Conservation (phyloP, 192 early-diverging fungal genomes). For the Coemansia sp. region DNA sequence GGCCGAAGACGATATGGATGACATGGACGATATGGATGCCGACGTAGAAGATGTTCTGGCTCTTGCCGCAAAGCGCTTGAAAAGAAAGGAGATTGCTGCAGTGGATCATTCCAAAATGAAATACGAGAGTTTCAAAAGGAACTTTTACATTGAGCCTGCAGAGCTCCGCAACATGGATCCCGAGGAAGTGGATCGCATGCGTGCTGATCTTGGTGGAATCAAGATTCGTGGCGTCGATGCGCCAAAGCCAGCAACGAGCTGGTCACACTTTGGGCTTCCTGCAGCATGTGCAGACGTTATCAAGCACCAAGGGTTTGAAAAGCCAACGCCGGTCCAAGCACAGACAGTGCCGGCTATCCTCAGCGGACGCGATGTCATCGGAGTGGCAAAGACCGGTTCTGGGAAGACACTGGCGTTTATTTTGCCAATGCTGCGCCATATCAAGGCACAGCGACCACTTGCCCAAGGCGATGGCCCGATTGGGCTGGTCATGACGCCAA, state of each 20-base stretch:
- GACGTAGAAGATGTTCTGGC: constrained; percentile 75
- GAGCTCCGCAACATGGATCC: constrained; percentile 79
- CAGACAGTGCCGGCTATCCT: constrained; percentile 96
- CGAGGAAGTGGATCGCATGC: constrained; percentile 81
- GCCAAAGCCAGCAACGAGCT: constrained; percentile 91
- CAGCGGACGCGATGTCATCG: constrained; percentile 93
- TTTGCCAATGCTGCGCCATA: constrained; percentile 92
- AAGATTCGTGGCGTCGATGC: constrained; percentile 88
- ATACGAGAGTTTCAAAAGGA: constrained; percentile 86
- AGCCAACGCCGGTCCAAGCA: constrained; percentile 86
- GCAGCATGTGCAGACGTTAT: constrained; percentile 60
- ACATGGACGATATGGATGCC: constrained; percentile 34
- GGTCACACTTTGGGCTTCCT: constrained; percentile 96
- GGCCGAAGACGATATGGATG: constrained; percentile 53
- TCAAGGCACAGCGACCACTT: constrained; percentile 83
- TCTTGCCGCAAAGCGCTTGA: constrained; percentile 79
- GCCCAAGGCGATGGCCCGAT: constrained; percentile 81
- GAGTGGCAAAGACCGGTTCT: constrained; percentile 91
- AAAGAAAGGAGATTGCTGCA: constrained; percentile 85
- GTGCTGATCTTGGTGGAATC: constrained; percentile 86
- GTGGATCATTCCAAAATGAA: constrained; percentile 84
- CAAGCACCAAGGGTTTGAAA: constrained; percentile 63
- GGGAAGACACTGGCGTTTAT: constrained; percentile 95
- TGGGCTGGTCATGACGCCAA: constrained; percentile 88
- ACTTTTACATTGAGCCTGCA: constrained; percentile 95